phyloP scores from a whole-genome alignment of 495 filamentous ascomycete species.

The Aspergillus homomorphus region DNA sequence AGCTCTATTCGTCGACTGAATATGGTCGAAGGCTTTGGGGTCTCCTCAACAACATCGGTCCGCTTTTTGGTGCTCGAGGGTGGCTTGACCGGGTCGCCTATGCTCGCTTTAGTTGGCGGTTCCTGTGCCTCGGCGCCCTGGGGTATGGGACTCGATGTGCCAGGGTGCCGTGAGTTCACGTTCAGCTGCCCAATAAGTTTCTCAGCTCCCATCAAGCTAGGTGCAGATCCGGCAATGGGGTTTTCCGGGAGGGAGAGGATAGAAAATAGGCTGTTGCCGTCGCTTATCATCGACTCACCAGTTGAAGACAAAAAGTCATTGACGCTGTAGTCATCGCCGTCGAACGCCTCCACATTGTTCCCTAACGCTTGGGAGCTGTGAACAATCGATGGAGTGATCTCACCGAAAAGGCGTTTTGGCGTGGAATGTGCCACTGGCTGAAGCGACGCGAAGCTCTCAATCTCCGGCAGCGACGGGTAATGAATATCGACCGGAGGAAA shows the following conservation, averaged over 20 bases:
- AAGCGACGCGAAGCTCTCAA: constrained; percentile 37
- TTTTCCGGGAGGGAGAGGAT: constrained; percentile 42
- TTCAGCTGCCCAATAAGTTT: constrained; percentile 64
- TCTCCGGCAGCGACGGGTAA: constrained; percentile 45
- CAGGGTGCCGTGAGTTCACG: constrained; percentile 56
- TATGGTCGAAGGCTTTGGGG: constrained; percentile 32
- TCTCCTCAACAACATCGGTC: constrained; percentile 18
- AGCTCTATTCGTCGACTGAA: constrained; percentile 36
- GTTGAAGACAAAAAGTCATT: constrained; percentile 39
- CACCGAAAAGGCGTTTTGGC: constrained; percentile 68
- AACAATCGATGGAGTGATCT: constrained; percentile 69
- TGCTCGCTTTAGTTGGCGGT: constrained; percentile 28
- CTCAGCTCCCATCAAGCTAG: constrained; percentile 65
- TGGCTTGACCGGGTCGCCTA: constrained; percentile 8
- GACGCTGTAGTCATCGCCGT: constrained; percentile 27
- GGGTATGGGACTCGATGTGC: constrained; percentile 27
- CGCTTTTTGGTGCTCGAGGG: constrained; percentile 3
- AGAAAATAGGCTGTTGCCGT: constrained; percentile 37
- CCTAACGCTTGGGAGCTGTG: constrained; percentile 58
- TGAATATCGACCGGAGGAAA: constrained; percentile 30
- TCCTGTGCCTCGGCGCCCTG: constrained; percentile 35
- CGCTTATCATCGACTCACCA: constrained; percentile 45
- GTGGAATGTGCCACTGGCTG: constrained; percentile 29
- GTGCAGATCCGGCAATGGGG: constrained; percentile 41
- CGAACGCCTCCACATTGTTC: constrained; percentile 24